Evolutionary conservation across 192 early-diverging fungal species (phyloP).

Genomic region (Podila verticillata): DNA sequence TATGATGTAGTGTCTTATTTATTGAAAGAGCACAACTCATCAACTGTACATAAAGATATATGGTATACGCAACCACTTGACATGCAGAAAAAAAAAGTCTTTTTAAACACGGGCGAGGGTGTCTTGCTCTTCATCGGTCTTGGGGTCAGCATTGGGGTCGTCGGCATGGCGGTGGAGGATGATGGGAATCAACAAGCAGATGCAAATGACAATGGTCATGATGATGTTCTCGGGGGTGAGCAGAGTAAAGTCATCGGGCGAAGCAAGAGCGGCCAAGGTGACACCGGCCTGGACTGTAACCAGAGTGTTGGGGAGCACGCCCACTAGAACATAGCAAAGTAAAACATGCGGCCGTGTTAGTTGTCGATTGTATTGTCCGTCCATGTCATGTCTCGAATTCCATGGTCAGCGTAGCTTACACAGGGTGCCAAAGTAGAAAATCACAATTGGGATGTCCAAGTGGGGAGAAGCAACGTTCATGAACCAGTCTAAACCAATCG

Average conservation of each 20-base stretch:
- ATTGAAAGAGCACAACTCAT: background rate
- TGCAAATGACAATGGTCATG: slow-evolving; percentile 36
- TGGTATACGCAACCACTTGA: background rate
- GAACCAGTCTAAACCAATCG: slow-evolving; percentile 53
- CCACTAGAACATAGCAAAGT: slow-evolving; percentile 18
- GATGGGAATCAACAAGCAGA: slow-evolving; percentile 40
- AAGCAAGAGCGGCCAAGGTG: slow-evolving; percentile 48
- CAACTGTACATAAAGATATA: background rate
- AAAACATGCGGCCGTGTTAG: background rate
- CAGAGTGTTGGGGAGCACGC: slow-evolving; percentile 49
- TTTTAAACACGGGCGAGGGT: slow-evolving; percentile 25
- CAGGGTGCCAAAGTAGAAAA: slow-evolving; percentile 51
- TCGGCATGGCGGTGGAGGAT: slow-evolving; percentile 27
- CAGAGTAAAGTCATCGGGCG: slow-evolving; percentile 50
- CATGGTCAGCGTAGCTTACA: slow-evolving; percentile 19
- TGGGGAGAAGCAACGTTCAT: slow-evolving; percentile 57
- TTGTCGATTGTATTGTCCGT: slow-evolving; percentile 1
- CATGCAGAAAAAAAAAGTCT: background rate
- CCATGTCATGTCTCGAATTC: background rate
- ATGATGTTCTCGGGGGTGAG: slow-evolving; percentile 52
- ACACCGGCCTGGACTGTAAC: slow-evolving; percentile 55
- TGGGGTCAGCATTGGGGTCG: slow-evolving; percentile 16
- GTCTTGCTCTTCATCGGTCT: slow-evolving; percentile 22
- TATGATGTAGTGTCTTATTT: background rate
- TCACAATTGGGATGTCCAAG: slow-evolving; percentile 30